A percentile compares a stretch with the other conserved stretches of the same genome.
phyloP scores from a whole-genome alignment of 768 basidiomycete genomes.

The Termitomyces sp. region DNA sequence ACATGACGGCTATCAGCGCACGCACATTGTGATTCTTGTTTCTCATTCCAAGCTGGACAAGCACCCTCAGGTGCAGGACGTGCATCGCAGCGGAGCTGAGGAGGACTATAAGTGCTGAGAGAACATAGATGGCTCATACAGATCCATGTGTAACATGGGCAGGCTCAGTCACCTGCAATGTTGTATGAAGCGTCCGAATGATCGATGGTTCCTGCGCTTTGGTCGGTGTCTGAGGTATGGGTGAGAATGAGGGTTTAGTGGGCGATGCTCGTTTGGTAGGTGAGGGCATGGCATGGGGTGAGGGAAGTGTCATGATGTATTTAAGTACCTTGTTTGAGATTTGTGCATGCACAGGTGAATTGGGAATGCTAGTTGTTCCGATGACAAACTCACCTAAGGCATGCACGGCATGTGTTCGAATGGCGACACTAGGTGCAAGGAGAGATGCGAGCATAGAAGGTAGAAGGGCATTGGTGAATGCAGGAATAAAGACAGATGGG shows the following conservation, averaged over 20 bases:
- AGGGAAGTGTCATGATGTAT: conserved; percentile 43
- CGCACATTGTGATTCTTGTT: conserved; percentile 65
- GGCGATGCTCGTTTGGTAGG: conserved; percentile 36
- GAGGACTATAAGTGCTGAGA: conserved; percentile 64
- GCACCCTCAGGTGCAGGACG: conserved; percentile 40
- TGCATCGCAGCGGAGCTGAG: conserved; percentile 51
- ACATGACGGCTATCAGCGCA: conserved; percentile 55
- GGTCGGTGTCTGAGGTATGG: conserved; percentile 5
- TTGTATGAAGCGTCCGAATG: conserved; percentile 63
- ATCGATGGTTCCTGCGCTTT: conserved; percentile 45
- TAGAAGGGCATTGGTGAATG: conserved; percentile 47
- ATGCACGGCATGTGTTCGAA: conserved; percentile 72
- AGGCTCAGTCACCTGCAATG: conserved; percentile 51
- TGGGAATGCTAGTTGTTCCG: conserved; percentile 46
- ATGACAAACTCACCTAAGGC: conserved; percentile 71
- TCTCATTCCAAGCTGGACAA: conserved; percentile 53
- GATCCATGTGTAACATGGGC: conserved; percentile 68
- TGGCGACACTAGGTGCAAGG: conserved; percentile 57
- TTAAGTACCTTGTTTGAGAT: conserved; percentile 46
- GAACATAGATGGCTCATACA: conserved; percentile 69
- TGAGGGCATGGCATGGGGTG: conserved; percentile 26
- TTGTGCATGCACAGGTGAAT: conserved; percentile 44
- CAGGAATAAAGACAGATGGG: conserved; percentile 64
- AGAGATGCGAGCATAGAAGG: conserved; percentile 61
- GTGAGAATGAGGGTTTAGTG: conserved; percentile 18